A percentile compares a stretch with the other conserved stretches of the same genome.
Conservation (phyloP, 2,329 filamentous ascomycete genomes). For the Phaeoacremonium minimum region DNA sequence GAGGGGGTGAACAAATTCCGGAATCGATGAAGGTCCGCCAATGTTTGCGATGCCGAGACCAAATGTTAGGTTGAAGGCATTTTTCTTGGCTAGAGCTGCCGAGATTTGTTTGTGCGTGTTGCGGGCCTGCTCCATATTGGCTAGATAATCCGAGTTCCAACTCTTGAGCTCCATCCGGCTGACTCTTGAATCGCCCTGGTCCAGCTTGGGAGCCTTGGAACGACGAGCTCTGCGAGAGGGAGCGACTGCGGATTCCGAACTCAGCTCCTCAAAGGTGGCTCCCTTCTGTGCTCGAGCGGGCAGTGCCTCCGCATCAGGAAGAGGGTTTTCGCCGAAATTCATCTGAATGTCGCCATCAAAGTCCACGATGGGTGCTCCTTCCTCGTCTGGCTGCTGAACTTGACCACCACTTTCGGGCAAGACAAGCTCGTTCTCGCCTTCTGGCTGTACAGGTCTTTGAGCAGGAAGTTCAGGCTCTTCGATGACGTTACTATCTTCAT, state of each 20-base stretch:
- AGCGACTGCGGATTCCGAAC: too few species aligned
- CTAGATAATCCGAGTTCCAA: constrained; percentile 38
- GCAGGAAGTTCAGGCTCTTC: constrained; percentile 41
- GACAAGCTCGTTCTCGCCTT: neutral
- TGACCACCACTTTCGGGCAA: constrained; percentile 1
- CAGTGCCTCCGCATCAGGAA: constrained; percentile 32
- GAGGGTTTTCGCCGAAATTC: constrained; percentile 29
- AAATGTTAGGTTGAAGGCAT: constrained; percentile 33
- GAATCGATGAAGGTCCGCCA: constrained; percentile 22
- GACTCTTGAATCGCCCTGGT: constrained; percentile 15
- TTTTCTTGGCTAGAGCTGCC: constrained; percentile 32
- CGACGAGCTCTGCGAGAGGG: too few species aligned
- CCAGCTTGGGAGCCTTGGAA: too few species aligned
- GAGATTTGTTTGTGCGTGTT: constrained; percentile 18
- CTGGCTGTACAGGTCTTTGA: constrained; percentile 19
- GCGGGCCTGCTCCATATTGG: constrained; percentile 47
- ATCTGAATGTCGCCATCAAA: constrained; percentile 25
- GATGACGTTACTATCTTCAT: constrained; percentile 45
- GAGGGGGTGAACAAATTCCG: constrained; percentile 35
- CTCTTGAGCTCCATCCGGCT: constrained; percentile 27
- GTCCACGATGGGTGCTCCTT: constrained; percentile 5
- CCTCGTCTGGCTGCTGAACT: constrained; percentile 5
- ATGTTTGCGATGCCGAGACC: constrained; percentile 31
- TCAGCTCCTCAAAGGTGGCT: too few species aligned
- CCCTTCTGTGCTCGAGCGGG: constrained; percentile 16